phyloP scores from a whole-genome alignment of 2,329 filamentous ascomycete genomes.

The Claviceps arundinis region DNA sequence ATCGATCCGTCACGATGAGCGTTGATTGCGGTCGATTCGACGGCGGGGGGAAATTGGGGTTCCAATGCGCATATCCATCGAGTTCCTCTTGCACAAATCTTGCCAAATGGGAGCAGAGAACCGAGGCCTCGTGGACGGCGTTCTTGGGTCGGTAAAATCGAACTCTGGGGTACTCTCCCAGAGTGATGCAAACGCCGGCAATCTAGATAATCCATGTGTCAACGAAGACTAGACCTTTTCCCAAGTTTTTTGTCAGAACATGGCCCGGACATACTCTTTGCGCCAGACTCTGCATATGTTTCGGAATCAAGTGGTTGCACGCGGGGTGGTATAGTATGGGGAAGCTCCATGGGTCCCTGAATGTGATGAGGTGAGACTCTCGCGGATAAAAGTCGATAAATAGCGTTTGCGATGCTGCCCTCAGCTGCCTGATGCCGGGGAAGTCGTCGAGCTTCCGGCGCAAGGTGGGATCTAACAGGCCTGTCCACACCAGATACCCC shows the following conservation, averaged over 20 bases:
- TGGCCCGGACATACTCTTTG: slow-evolving; percentile 55
- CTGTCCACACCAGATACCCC: slow-evolving; percentile 74
- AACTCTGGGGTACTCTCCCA: slow-evolving; percentile 90
- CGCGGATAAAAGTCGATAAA: slow-evolving; percentile 82
- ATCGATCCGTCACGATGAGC: slow-evolving; percentile 77
- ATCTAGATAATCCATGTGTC: slow-evolving; percentile 15
- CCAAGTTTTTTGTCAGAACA: neutral
- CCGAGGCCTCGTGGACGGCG: slow-evolving; percentile 71
- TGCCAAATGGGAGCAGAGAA: slow-evolving; percentile 77
- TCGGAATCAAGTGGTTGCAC: slow-evolving; percentile 71
- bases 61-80: slow-evolving; percentile 75
- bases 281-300: slow-evolving; percentile 72
- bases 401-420: slow-evolving; percentile 68
- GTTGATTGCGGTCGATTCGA: slow-evolving; percentile 66
- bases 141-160: slow-evolving; percentile 73
- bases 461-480: slow-evolving; percentile 55
- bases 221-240: neutral
- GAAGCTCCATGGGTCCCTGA: slow-evolving; percentile 92
- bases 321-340: slow-evolving; percentile 80
- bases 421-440: slow-evolving; percentile 54
- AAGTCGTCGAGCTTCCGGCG: slow-evolving; percentile 64
- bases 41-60: slow-evolving; percentile 65
- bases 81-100: slow-evolving; percentile 85
- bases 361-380: slow-evolving; percentile 83
- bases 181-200: slow-evolving; percentile 62